phyloP scores from a whole-genome alignment of 139 green algal genomes.

The Eudorina sp. region DNA sequence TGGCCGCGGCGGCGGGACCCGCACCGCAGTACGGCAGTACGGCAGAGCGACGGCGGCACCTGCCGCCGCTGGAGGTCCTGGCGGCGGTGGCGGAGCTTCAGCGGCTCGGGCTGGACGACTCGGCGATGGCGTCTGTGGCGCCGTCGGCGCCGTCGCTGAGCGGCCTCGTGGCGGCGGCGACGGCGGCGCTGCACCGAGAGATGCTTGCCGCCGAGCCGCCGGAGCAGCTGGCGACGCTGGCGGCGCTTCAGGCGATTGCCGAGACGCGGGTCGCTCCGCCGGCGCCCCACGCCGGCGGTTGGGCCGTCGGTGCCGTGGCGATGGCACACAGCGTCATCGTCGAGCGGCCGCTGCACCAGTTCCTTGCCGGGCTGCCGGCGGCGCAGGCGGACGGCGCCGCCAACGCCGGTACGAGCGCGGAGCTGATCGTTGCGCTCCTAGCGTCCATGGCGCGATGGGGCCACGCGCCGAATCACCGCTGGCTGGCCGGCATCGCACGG shows the following conservation, averaged over 20 bases:
- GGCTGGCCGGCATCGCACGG: conserved; percentile 14
- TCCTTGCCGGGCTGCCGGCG: neutral
- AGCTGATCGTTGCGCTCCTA: neutral
- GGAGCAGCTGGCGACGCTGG: conserved; percentile 16
- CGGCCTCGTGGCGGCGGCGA: neutral
- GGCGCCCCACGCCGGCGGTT: neutral
- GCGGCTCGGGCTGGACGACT: conserved; percentile 4
- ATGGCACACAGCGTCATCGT: conserved; percentile 17
- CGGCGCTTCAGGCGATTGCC: neutral
- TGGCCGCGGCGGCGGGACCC: conserved; percentile 12
- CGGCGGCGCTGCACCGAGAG: neutral
- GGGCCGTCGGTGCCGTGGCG: conserved; percentile 24
- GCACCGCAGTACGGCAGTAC: too few species aligned
- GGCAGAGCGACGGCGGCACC: neutral
- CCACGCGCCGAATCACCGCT: neutral
- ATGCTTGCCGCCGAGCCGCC: conserved; percentile 9
- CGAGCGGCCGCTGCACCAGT: conserved; percentile 7
- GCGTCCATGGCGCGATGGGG: conserved; percentile 18
- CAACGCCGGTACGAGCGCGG: neutral
- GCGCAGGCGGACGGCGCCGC: neutral
- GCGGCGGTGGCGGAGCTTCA: conserved; percentile 36
- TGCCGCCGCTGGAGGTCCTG: conserved; percentile 15
- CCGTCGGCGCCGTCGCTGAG: neutral
- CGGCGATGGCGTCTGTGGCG: neutral
- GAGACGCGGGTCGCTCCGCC: neutral